Base-by-base conservation (phyloP, 768 basidiomycete species). In the Pulveroboletus sp. region DNA sequence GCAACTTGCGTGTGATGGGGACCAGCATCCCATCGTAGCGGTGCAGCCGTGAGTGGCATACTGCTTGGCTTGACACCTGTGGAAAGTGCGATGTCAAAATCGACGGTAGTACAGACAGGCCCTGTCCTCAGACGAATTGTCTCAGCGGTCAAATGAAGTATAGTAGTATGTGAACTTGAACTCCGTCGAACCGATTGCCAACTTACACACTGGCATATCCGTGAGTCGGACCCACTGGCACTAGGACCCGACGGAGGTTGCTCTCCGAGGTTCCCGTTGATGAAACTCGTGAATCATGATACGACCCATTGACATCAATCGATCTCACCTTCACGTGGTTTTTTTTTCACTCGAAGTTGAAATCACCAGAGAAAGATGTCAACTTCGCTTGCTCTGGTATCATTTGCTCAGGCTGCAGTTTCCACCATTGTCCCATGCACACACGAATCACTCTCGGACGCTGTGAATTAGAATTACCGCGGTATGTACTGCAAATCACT, bases 191-290 rank as follows among this genome's bases (percentile, higher is more conserved):
- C 43, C 30, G 19, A 16, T n/a, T 17, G 8, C 26, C 20, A 17
- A 51, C 24, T 24, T 19, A 36, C 34, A 26, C 38, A n/a, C n/a
- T n/a, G n/a, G n/a, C n/a, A 19, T 17, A 45, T 37, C 37, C 42
- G 59, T 49, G 42, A 43, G 36, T 53, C 42, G 40, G 56, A 53
- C 26, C 24, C n/a, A n/a, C n/a, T n/a, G n/a, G n/a, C n/a, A n/a
- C n/a, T n/a, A 40, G 22, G 29, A 47, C 19, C 50, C 38, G 58
- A 58, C 41, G 46, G 51, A 53, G 35, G 22, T 27, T 40, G 19
- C 36, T 42, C n/a, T 30, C 40, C 41, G 45, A 36, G 27, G 45
- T 36, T 44, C 40, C 57, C 35, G 32, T 32, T 12, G 50, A 38
- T 54, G 50, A 54, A 55, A 56, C 46, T 12, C 20, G 9, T 38